phyloP scores from a whole-genome alignment of 2,329 filamentous ascomycete species.

The Penicillium palitans region DNA sequence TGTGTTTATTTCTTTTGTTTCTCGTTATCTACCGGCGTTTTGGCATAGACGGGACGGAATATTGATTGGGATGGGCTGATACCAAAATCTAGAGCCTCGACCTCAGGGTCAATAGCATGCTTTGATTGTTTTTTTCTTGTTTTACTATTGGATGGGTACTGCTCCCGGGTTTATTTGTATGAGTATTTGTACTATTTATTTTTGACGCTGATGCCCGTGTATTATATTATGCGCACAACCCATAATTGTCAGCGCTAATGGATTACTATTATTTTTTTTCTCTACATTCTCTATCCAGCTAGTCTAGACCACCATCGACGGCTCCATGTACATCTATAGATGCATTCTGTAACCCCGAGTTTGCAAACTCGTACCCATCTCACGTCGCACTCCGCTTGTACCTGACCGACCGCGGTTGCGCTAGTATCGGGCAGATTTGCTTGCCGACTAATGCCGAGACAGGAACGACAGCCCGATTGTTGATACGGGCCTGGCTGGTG shows the following conservation, averaged over 20 bases:
- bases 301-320: conserved; percentile 14
- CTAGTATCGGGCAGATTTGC: conserved; percentile 30
- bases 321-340: not conserved
- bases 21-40: conserved; percentile 35
- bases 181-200: conserved; percentile 18
- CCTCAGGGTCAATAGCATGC: conserved; percentile 38
- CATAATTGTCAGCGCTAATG: conserved; percentile 11
- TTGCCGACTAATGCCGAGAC: conserved; percentile 21
- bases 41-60: conserved; percentile 41
- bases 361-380: not conserved
- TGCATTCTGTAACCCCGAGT: not conserved
- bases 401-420: conserved; percentile 15
- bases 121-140: conserved; percentile 24
- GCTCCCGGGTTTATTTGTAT: conserved; percentile 12
- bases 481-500: conserved; percentile 15
- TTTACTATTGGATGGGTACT: conserved; percentile 15
- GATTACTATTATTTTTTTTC: not conserved
- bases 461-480: conserved; percentile 23
- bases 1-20: conserved; percentile 16
- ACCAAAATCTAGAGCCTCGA: conserved; percentile 43
- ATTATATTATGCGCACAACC: conserved; percentile 9
- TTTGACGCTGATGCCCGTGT: conserved; percentile 23
- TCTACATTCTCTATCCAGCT: not conserved
- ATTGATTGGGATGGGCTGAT: conserved; percentile 41
- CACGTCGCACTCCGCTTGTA: conserved; percentile 9